Percentiles rank a stretch among this genome's conserved stretches.
Evolutionary conservation across 306 rosid genomes (phyloP).

Genomic region (Gleditsia sinensis): DNA sequence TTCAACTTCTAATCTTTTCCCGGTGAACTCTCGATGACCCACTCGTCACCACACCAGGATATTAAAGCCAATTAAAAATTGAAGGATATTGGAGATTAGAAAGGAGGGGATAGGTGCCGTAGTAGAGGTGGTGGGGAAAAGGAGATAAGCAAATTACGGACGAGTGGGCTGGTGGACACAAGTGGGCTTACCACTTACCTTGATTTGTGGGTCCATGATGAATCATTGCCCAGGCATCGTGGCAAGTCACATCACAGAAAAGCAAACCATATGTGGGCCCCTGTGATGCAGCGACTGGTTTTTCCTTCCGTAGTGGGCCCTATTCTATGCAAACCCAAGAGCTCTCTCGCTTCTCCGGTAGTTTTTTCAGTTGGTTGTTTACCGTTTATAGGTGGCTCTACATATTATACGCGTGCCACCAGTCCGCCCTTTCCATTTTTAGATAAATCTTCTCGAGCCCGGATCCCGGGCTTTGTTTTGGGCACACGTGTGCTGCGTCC

Average conservation of each 20-base stretch:
- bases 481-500: no score
- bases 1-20: no score
- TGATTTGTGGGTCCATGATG: constrained; percentile 60
- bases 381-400: background rate
- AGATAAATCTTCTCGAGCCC: constrained; percentile 28
- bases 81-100: constrained; percentile 6
- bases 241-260: constrained; percentile 46
- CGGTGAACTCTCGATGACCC: background rate
- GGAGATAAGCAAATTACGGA: constrained; percentile 32
- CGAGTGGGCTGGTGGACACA: constrained; percentile 53
- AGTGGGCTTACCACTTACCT: constrained; percentile 63
- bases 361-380: constrained; percentile 48
- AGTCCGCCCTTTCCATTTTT: constrained; percentile 23
- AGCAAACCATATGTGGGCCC: constrained; percentile 1
- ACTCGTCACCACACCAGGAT: no score
- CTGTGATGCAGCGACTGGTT: constrained; percentile 33
- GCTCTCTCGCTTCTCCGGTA: constrained; percentile 28
- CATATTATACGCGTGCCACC: background rate
- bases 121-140: constrained; percentile 3
- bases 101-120: constrained; percentile 11
- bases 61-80: background rate
- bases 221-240: constrained; percentile 51
- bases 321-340: constrained; percentile 2
- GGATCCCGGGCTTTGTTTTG: no score
- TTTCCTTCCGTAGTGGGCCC: constrained; percentile 31